Base-by-base conservation (phyloP, 371 early-diverging fungal genomes). In the Saksenaea vasiformis region DNA sequence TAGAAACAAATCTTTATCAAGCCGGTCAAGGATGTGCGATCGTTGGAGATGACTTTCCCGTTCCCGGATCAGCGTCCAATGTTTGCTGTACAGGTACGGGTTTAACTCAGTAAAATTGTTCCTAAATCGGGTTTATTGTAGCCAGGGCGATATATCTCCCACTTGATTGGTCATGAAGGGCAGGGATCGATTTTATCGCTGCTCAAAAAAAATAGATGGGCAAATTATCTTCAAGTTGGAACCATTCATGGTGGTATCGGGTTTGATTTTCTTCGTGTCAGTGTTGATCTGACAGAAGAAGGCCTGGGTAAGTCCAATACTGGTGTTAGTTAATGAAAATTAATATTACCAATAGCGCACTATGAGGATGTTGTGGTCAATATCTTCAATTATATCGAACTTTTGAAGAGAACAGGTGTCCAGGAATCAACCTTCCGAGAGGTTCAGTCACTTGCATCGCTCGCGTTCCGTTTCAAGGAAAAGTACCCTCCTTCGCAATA, bases 191-290 rank as follows among this genome's bases (percentile, higher is more conserved):
- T 98, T 34, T 77, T 97, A 26, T 91, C 95, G 0, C 70, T 87
- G 24, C 76, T 98, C 39, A 95, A 96, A 69, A 82, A 87, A 70
- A 87, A 90, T 62, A 94, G 79, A 15, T 97, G 96, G 97, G 97
- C 95, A 4, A 89, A 89, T 55, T 80, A 83, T 41, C 70, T 95
- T 61, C 85, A 83, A 27, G 91, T 90, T 0, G 91, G 94, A 10
- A 73, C 84, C 1, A 73, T 77, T 15, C 78, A 78, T 62, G 90
- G 88, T 41, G 91, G 88, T 3, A 83, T 84, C 63, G 87, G 84
- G 5, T 94, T 93, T 76, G 91, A 84, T 22, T 92, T 94, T 69
- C 91, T 96, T 84, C 89, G 86, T 60, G 85, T 97, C 59, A 76
- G 84, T 4, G 77, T 95, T 9, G 90, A 90, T 57, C 78, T 98